Percentiles rank a stretch among this genome's conserved stretches.
phyloP scores from a whole-genome alignment of 139 green algal genomes.

The Chlamydomonas schloesseri region DNA sequence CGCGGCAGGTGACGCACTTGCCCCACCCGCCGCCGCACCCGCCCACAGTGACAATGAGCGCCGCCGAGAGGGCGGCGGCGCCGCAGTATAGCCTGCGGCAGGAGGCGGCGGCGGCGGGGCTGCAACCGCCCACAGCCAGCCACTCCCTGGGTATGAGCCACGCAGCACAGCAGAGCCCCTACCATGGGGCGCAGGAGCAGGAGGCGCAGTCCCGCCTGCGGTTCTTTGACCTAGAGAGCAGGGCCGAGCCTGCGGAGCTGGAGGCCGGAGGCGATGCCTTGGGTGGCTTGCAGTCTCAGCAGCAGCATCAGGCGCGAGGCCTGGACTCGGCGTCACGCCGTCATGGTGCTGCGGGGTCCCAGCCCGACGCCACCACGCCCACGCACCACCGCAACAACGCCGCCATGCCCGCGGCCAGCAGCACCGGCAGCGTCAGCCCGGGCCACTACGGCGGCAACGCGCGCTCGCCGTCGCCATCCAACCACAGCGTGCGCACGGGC shows the following conservation, averaged over 20 bases:
- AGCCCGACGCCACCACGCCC: no score
- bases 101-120: background rate
- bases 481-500: background rate
- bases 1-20: background rate
- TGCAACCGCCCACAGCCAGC: background rate
- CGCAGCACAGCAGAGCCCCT: background rate
- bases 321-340: no score
- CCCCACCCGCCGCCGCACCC: conserved; percentile 27
- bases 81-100: background rate
- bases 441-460: background rate
- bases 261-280: background rate
- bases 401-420: background rate
- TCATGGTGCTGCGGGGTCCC: no score
- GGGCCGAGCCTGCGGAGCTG: conserved; percentile 33
- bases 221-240: conserved; percentile 20
- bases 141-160: background rate
- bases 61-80: background rate
- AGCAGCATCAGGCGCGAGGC: no score
- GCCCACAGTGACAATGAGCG: background rate
- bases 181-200: background rate
- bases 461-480: background rate
- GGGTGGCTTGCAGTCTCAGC: no score
- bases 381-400: no score
- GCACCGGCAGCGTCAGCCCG: background rate
- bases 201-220: background rate